These are phyloP conservation scores for Panus rudis DNA, from an alignment of 768 basidiomycete genomes.

Conservation along the genomic window DNA sequence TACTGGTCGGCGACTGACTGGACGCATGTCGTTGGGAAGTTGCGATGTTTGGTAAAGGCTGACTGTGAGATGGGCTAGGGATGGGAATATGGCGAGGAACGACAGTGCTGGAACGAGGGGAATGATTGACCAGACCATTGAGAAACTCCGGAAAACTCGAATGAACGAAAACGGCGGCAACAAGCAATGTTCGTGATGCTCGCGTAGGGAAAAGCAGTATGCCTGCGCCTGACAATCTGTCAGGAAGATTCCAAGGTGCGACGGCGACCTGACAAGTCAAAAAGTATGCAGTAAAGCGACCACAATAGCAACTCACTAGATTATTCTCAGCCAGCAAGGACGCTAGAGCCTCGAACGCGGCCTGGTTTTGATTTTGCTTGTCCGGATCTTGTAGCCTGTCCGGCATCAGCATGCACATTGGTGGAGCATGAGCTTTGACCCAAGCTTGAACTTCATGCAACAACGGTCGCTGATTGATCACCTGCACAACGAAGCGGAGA, in stretches of 20 bases:
- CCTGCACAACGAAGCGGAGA: constrained; percentile 33
- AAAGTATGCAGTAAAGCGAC: no score
- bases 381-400: constrained; percentile 47
- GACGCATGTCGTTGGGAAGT: constrained; percentile 17
- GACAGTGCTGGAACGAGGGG: constrained; percentile 11
- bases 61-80: constrained; percentile 9
- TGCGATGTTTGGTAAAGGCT: constrained; percentile 17
- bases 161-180: constrained; percentile 19
- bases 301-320: no score
- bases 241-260: constrained; percentile 42
- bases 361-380: constrained; percentile 42
- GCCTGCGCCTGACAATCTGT: constrained; percentile 39
- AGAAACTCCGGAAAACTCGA: constrained; percentile 19
- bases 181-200: constrained; percentile 19
- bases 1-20: no score
- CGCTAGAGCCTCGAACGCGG: constrained; percentile 49
- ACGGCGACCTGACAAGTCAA: constrained; percentile 37
- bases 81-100: no score
- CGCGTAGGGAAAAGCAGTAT: constrained; percentile 26
- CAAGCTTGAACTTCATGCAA: constrained; percentile 43
- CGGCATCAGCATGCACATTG: constrained; percentile 58
- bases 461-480: constrained; percentile 33
- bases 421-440: constrained; percentile 37
- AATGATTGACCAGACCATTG: constrained; percentile 1
- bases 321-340: constrained; percentile 43